phyloP scores from a whole-genome alignment of 2,329 filamentous ascomycete genomes.

The Neurospora crassa region DNA sequence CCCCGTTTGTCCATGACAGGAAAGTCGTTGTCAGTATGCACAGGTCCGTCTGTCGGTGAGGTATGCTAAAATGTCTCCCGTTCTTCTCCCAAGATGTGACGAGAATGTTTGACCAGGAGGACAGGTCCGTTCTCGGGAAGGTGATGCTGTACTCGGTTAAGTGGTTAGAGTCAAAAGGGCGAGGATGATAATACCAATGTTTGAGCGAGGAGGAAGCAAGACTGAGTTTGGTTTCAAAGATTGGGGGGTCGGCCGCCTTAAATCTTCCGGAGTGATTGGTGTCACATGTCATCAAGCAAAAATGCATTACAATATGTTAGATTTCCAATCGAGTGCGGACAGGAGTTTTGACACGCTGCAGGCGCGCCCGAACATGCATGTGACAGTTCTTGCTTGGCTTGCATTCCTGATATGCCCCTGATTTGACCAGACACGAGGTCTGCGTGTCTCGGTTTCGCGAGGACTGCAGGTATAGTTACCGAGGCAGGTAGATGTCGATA shows the following conservation, averaged over 20 bases:
- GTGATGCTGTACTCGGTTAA: not conserved
- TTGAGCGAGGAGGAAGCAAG: not conserved
- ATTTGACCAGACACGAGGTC: too few species aligned
- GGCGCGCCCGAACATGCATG: too few species aligned
- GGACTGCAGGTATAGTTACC: not conserved
- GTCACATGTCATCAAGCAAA: not conserved
- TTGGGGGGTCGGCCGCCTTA: not conserved
- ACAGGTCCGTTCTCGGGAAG: not conserved
- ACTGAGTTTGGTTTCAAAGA: not conserved
- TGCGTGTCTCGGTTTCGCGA: not conserved
- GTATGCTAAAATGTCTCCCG: not conserved
- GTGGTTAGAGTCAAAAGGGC: not conserved
- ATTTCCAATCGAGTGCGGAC: not conserved
- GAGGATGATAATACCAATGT: not conserved
- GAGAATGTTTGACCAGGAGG: not conserved
- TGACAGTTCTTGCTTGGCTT: too few species aligned
- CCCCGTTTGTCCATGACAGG: not conserved
- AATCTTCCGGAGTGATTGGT: not conserved
- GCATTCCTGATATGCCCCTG: too few species aligned
- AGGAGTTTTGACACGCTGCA: not conserved
- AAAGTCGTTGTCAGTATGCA: not conserved
- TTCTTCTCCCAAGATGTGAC: not conserved
- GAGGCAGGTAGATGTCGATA: not conserved
- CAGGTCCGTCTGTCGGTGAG: not conserved
- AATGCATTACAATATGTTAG: not conserved